Percentiles rank a stretch among this genome's conserved stretches.
Conservation (phyloP, 768 basidiomycete genomes). For the Mycena indigotica region DNA sequence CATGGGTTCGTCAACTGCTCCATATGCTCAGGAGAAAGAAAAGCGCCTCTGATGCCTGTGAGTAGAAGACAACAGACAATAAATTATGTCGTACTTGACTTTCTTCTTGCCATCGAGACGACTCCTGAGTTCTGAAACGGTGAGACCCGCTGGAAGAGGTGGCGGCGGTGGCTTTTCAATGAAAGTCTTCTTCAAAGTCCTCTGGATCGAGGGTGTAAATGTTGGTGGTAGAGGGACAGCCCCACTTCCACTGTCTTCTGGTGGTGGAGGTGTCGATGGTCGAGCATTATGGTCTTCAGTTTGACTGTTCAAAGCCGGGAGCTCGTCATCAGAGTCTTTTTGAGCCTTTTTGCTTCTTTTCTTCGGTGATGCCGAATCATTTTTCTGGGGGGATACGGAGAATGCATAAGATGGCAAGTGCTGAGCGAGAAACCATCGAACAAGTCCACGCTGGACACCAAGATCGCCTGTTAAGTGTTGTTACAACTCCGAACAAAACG, state of each 20-base stretch:
- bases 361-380: conserved; percentile 5
- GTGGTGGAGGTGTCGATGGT: conserved; percentile 24
- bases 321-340: conserved; percentile 31
- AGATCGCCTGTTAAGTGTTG: conserved; percentile 61
- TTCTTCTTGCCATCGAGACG: conserved; percentile 71
- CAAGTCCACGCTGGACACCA: conserved; percentile 76
- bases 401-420: conserved; percentile 56
- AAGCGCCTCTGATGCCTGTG: conserved; percentile 52
- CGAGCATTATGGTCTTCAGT: conserved; percentile 8
- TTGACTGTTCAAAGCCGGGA: conserved; percentile 1
- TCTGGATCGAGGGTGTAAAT: conserved; percentile 71
- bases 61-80: conserved; percentile 13
- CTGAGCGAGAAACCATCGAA: conserved; percentile 67
- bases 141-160: conserved; percentile 62
- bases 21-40: conserved; percentile 84
- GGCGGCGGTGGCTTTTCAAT: conserved; percentile 24
- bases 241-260: conserved; percentile 25
- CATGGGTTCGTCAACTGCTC: conserved; percentile 71
- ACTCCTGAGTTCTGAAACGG: conserved; percentile 55
- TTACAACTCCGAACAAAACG: too few relatives aligned
- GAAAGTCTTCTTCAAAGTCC: conserved; percentile 46
- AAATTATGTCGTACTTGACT: conserved; percentile 55
- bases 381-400: conserved; percentile 54
- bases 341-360: conserved; percentile 23
- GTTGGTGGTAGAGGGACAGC: conserved; percentile 50